Evolutionary conservation across 805 yeast genomes (phyloP).

Genomic region (Metschnikowia cerradonensis): DNA sequence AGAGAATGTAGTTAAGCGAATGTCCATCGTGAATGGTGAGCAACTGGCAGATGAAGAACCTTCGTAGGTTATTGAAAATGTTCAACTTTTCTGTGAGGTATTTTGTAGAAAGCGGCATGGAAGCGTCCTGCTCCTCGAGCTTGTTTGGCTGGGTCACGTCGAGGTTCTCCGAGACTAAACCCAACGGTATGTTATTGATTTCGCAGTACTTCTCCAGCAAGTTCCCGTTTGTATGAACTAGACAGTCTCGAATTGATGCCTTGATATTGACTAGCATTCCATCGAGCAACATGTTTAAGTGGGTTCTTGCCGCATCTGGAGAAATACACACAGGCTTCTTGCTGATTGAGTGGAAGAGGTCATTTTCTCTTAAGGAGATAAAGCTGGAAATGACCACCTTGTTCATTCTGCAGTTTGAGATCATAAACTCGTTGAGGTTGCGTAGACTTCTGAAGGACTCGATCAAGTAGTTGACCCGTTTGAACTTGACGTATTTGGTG

Average conservation of each 20-base stretch:
- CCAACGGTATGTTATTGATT: constrained; percentile 32
- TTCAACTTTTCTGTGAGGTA: constrained; percentile 18
- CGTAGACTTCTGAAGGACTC: constrained; percentile 22
- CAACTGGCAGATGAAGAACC: constrained; percentile 36
- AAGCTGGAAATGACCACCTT: constrained; percentile 32
- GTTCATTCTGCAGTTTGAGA: constrained; percentile 33
- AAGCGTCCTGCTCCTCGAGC: neutral
- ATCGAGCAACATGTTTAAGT: constrained; percentile 24
- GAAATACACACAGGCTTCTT: constrained; percentile 1
- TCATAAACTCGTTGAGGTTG: constrained; percentile 27
- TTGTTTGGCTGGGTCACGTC: constrained; percentile 6
- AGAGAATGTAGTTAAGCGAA: constrained; percentile 28
- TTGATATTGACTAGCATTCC: constrained; percentile 28
- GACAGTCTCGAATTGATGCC: constrained; percentile 24
- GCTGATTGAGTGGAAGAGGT: constrained; percentile 21
- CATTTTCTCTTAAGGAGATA: constrained; percentile 29
- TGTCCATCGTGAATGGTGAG: constrained; percentile 32
- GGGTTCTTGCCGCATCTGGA: constrained; percentile 5
- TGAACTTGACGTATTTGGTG: constrained; percentile 25
- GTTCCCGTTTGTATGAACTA: constrained; percentile 35
- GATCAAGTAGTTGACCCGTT: constrained; percentile 22
- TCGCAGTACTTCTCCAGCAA: constrained; percentile 37
- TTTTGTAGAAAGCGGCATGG: constrained; percentile 8
- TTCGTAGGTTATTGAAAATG: constrained; percentile 34
- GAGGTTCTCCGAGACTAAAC: constrained; percentile 11